Base-by-base conservation (phyloP, 1,284 basidiomycete genomes). In the Paramarasmius palmivorus region DNA sequence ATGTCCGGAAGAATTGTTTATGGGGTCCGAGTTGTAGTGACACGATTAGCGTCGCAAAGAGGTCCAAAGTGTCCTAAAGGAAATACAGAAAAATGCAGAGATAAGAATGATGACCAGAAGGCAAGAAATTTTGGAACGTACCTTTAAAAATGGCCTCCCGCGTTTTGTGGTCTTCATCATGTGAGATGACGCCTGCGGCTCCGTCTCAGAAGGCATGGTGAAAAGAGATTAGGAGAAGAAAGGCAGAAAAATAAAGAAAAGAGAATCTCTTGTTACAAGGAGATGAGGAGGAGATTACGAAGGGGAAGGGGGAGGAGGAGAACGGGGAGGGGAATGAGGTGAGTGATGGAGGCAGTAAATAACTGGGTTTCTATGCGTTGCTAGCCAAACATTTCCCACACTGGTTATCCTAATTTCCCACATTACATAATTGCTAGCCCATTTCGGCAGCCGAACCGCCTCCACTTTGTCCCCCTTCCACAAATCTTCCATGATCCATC, bases 161-260 rank as follows among this genome's bases (percentile, higher is more conserved):
- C 93, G 85, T 77, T 93, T 92, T 68, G 93, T 95, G 23, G 91
- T 95, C 83, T 95, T 95, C 93, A 96, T 95, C 88, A 95, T 90
- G 69, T 95, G 93, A 37, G 91, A 93, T 50, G 88, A 83, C 56
- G 81, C 76, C 61, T 79, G 78, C 26, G 69, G 63, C 53, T 79
- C 78, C 47, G 64, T 57, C 40, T 73, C 71, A 39, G 66, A 57
- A 52, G 63, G 68, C 76, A 78, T 78, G 61, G 62, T 63, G 61
- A 53, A 49, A 32, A 63, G 53, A 54, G 57, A 57, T 52, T 61
- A 55, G 54, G 53, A 47, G 40, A 48, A 57, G 53, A 57, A 44
- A 59, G 59, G 56, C 61, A n/a, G n/a, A n/a, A n/a, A n/a, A 55
- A 59, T 59, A 54, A 54, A 32, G 60, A 61, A 67, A 61, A 54